Evolutionary conservation across 768 basidiomycete species (phyloP).

Genomic region (Galerina sulciceps): DNA sequence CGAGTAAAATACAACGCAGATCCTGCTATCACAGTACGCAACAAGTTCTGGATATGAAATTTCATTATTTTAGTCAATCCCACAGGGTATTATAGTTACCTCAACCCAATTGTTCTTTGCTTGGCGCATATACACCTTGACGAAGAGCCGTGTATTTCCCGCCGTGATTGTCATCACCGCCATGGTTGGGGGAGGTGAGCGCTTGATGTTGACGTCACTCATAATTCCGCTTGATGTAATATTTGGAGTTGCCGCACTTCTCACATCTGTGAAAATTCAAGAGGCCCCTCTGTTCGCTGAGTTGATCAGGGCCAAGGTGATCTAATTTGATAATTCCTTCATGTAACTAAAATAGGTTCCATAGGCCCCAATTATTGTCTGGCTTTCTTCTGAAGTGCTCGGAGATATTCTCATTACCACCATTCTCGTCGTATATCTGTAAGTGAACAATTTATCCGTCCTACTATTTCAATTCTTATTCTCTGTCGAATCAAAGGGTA

Average conservation of each 20-base stretch:
- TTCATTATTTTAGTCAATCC: background rate
- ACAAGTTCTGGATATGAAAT: background rate
- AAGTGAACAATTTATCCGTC: background rate
- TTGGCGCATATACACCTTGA: slow-evolving; percentile 31
- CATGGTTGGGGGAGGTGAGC: slow-evolving; percentile 21
- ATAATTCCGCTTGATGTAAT: background rate
- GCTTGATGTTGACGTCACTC: too few relatives aligned
- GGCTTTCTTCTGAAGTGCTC: slow-evolving; percentile 43
- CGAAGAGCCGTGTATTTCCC: slow-evolving; percentile 18
- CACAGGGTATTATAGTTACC: slow-evolving; percentile 44
- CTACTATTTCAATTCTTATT: background rate
- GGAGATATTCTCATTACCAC: slow-evolving; percentile 46
- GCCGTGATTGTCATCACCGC: slow-evolving; percentile 15
- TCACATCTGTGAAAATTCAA: slow-evolving; percentile 23
- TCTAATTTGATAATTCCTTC: background rate
- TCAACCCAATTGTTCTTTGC: slow-evolving; percentile 51
- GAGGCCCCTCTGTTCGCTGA: slow-evolving; percentile 21
- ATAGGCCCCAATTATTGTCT: slow-evolving; percentile 29
- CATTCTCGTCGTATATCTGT: slow-evolving; percentile 47
- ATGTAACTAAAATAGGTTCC: too few relatives aligned
- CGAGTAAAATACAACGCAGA: slow-evolving; percentile 27
- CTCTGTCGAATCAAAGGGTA: background rate
- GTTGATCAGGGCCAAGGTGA: slow-evolving; percentile 25
- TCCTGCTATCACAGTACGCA: slow-evolving; percentile 43
- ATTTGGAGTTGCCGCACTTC: slow-evolving; percentile 23